Percentiles rank a stretch among this genome's conserved stretches.
phyloP scores from a whole-genome alignment of 306 rosid species.

The Cucumis sativus region DNA sequence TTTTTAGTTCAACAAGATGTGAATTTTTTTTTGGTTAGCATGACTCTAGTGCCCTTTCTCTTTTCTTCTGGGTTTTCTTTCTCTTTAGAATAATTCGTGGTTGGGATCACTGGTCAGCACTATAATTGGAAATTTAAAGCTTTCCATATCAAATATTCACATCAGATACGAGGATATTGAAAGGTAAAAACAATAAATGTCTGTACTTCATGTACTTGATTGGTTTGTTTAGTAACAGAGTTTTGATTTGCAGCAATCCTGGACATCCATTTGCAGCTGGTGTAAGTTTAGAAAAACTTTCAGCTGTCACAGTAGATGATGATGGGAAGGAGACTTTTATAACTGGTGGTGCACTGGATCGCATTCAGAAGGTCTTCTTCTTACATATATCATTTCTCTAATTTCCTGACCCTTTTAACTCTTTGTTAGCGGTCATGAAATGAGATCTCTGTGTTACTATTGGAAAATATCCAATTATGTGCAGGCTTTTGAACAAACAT shows the following conservation, averaged over 20 bases:
- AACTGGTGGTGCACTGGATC: slow-evolving; percentile 73
- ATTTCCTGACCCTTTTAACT: background rate
- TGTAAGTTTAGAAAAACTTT: slow-evolving; percentile 75
- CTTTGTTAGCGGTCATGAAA: background rate
- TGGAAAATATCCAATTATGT: background rate
- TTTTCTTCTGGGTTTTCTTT: slow-evolving; percentile 10
- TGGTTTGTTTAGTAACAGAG: slow-evolving; percentile 14
- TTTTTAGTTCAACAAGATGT: background rate
- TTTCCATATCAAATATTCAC: slow-evolving; percentile 86
- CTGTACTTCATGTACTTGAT: background rate
- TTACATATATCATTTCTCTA: background rate
- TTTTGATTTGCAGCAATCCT: slow-evolving; percentile 63
- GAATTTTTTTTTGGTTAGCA: background rate
- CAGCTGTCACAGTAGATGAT: slow-evolving; percentile 80
- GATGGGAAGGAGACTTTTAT: slow-evolving; percentile 76
- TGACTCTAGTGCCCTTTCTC: background rate
- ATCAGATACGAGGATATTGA: slow-evolving; percentile 91
- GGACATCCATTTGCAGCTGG: slow-evolving; percentile 97
- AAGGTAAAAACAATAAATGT: slow-evolving; percentile 37
- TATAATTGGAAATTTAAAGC: slow-evolving; percentile 85
- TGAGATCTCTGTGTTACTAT: background rate
- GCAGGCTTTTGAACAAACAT: background rate
- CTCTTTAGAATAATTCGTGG: slow-evolving; percentile 74
- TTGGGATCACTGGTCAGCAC: slow-evolving; percentile 91
- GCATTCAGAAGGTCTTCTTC: slow-evolving; percentile 62